phyloP scores from a whole-genome alignment of 208 protist species.

The Angomonas ambiguus region DNA sequence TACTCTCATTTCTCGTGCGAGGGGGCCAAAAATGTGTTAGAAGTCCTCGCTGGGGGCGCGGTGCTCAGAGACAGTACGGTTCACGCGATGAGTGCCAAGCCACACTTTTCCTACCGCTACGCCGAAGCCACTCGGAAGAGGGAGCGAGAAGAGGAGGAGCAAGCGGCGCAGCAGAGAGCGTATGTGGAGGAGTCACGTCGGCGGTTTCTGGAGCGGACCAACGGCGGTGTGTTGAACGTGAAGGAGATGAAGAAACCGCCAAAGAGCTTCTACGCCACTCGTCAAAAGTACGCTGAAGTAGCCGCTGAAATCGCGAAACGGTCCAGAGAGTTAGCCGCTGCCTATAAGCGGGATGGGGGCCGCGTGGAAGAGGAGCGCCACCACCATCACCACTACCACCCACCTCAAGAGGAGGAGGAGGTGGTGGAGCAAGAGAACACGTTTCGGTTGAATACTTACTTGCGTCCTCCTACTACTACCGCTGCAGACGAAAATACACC shows the following conservation, averaged over 20 bases:
- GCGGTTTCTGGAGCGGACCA: slow-evolving; percentile 41
- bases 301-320: slow-evolving; percentile 61
- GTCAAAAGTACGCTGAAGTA: slow-evolving; percentile 51
- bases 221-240: slow-evolving; percentile 30
- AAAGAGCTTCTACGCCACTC: slow-evolving; percentile 55
- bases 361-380: neutral
- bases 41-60: slow-evolving; percentile 46
- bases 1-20: slow-evolving; percentile 87
- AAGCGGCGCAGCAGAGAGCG: slow-evolving; percentile 24
- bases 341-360: neutral
- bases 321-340: slow-evolving; percentile 19
- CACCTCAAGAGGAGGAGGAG: neutral
- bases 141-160: slow-evolving; percentile 56
- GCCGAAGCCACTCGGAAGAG: slow-evolving; percentile 68
- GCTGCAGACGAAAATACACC: neutral
- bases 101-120: slow-evolving; percentile 69
- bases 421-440: neutral
- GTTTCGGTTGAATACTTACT: neutral
- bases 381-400: neutral
- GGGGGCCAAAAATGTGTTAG: slow-evolving; percentile 72
- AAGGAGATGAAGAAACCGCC: slow-evolving; percentile 25
- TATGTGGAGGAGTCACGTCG: slow-evolving; percentile 27
- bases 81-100: slow-evolving; percentile 42
- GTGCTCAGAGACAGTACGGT: slow-evolving; percentile 30
- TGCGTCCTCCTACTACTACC: neutral